phyloP scores from a whole-genome alignment of 129 eudicot species.

The Flaveria trinervia region DNA sequence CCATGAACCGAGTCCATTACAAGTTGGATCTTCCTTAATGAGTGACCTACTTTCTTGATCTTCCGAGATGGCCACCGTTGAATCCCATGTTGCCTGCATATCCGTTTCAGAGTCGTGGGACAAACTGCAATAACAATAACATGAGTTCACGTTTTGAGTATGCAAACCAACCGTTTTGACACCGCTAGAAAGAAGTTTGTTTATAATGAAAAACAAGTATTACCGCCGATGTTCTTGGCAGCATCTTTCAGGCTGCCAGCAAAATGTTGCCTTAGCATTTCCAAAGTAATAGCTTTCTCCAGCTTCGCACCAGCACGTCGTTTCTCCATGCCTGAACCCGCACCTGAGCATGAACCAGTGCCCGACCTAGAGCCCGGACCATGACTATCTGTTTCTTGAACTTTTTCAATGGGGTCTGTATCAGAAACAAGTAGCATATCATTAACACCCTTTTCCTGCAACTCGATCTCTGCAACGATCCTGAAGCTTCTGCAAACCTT shows the following conservation, averaged over 20 bases:
- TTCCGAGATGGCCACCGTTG: constrained; percentile 97
- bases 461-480: constrained; percentile 62
- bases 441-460: constrained; percentile 55
- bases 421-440: constrained; percentile 32
- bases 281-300: constrained; percentile 74
- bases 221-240: constrained; percentile 91
- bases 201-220: constrained; percentile 26
- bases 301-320: constrained; percentile 61
- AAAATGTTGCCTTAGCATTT: constrained; percentile 84
- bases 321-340: constrained; percentile 54
- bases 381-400: constrained; percentile 26
- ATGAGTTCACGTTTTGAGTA: neutral
- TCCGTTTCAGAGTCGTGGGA: constrained; percentile 92
- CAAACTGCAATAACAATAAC: constrained; percentile 62
- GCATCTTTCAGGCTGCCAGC: constrained; percentile 99
- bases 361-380: neutral
- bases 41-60: constrained; percentile 97
- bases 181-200: too few species aligned
- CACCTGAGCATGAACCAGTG: constrained; percentile 18
- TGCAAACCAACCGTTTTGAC: neutral
- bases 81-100: constrained; percentile 93
- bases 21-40: constrained; percentile 76
- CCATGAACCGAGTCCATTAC: constrained; percentile 94
- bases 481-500: constrained; percentile 65
- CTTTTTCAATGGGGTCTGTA: constrained; percentile 15